Evolutionary conservation across 73 alveolate genomes (phyloP).

Genomic region (Tetrahymena borealis): DNA sequence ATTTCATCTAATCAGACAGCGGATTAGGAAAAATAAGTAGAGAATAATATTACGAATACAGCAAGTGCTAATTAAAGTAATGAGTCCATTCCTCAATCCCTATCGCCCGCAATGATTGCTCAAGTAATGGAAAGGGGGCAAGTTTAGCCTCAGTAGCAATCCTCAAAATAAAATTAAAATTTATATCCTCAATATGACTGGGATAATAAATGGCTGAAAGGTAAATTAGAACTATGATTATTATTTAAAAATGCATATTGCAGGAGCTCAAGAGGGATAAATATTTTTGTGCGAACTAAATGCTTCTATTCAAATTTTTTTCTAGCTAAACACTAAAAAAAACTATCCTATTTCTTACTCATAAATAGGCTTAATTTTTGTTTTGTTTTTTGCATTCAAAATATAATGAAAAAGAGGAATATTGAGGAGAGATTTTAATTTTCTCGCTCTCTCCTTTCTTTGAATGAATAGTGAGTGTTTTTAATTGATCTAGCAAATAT

Average conservation of each 20-base stretch:
- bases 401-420: too few relatives aligned
- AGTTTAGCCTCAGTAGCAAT: background rate
- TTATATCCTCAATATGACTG: background rate
- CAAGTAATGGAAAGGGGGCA: background rate
- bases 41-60: background rate
- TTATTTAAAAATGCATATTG: too few relatives aligned
- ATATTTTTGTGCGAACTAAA: background rate
- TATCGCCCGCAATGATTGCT: conserved; percentile 2
- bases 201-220: background rate
- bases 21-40: background rate
- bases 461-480: too few relatives aligned
- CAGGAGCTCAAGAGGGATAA: too few relatives aligned
- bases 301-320: background rate
- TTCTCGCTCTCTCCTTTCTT: too few relatives aligned
- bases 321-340: background rate
- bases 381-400: too few relatives aligned
- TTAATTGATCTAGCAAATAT: too few relatives aligned
- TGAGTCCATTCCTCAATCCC: background rate
- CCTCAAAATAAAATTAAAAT: background rate
- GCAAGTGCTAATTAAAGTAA: background rate
- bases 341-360: too few relatives aligned
- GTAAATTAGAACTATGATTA: too few relatives aligned
- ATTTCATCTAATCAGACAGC: conserved; percentile 1
- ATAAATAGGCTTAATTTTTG: too few relatives aligned
- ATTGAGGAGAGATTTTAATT: too few relatives aligned